phyloP scores from a whole-genome alignment of 2,329 filamentous ascomycete genomes.

The Aspergillus caelatus region DNA sequence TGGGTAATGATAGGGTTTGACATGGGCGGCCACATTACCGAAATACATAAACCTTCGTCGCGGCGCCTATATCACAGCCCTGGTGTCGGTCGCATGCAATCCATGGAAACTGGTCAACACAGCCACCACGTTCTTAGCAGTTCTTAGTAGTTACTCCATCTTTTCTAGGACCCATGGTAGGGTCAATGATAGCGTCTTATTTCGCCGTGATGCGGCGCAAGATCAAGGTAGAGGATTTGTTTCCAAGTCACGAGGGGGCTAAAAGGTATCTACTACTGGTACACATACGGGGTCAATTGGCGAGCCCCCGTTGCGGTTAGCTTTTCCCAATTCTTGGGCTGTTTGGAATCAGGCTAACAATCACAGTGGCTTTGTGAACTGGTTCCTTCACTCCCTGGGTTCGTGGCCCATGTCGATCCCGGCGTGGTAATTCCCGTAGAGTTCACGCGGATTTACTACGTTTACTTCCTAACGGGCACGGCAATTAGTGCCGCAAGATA shows the following conservation, averaged over 20 bases:
- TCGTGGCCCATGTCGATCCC: slow-evolving; percentile 5
- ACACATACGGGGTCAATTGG: slow-evolving; percentile 27
- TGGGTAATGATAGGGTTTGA: slow-evolving; percentile 52
- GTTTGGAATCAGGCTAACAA: not conserved
- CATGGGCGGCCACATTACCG: slow-evolving; percentile 54
- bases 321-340: not conserved
- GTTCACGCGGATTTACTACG: slow-evolving; percentile 1
- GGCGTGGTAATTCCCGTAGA: not conserved
- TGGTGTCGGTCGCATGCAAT: slow-evolving; percentile 30
- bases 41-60: slow-evolving; percentile 60
- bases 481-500: slow-evolving; percentile 1
- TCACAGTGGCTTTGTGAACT: slow-evolving; percentile 1
- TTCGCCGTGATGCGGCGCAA: slow-evolving; percentile 42
- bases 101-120: slow-evolving; percentile 30
- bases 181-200: slow-evolving; percentile 52
- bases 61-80: slow-evolving; percentile 53
- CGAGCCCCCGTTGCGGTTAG: slow-evolving; percentile 21
- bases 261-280: slow-evolving; percentile 31
- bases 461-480: slow-evolving; percentile 2
- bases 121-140: slow-evolving; percentile 25
- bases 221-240: slow-evolving; percentile 48
- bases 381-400: slow-evolving; percentile 3
- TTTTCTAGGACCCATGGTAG: slow-evolving; percentile 54
- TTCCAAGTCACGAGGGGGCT: slow-evolving; percentile 34
- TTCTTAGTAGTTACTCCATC: slow-evolving; percentile 38